These are phyloP conservation scores for Ascochyta pisi DNA, from an alignment of 2,329 filamentous ascomycete genomes.

Conservation along the genomic window DNA sequence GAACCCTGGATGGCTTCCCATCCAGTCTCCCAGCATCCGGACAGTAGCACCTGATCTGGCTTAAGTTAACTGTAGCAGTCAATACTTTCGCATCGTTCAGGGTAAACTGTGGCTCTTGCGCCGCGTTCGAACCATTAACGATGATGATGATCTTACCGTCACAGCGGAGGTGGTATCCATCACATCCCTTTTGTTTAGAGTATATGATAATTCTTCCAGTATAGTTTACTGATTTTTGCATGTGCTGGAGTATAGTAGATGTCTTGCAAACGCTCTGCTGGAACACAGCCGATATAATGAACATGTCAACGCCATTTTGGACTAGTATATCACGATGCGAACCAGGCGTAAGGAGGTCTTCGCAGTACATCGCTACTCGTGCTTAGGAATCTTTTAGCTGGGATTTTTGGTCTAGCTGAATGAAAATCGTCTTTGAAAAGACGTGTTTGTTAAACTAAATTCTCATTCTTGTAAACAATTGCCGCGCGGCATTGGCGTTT, in stretches of 20 bases:
- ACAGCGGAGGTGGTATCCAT: constrained; percentile 42
- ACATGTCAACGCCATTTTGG: constrained; percentile 73
- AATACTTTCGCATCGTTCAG: constrained; percentile 61
- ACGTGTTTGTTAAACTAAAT: no score
- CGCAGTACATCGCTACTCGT: constrained; percentile 64
- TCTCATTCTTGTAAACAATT: no score
- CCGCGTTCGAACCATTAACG: constrained; percentile 66
- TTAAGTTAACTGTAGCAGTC: constrained; percentile 64
- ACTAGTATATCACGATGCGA: constrained; percentile 65
- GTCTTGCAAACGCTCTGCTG: constrained; percentile 75
- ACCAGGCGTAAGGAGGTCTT: constrained; percentile 48
- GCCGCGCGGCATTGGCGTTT: no score
- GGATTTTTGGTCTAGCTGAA: no score
- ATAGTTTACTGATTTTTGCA: constrained; percentile 69
- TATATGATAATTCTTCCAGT: constrained; percentile 61
- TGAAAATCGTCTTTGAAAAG: no score
- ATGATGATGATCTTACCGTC: constrained; percentile 67
- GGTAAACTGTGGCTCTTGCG: constrained; percentile 70
- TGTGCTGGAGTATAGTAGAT: constrained; percentile 67
- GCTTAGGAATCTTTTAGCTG: no score
- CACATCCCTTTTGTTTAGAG: constrained; percentile 64
- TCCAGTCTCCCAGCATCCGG: constrained; percentile 59
- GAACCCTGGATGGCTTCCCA: constrained; percentile 61
- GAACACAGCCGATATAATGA: constrained; percentile 70
- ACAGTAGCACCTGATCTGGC: constrained; percentile 71